phyloP scores from a whole-genome alignment of 225 moss, liverwort and hornwort genomes.

The Physcomitrellopsis africana region DNA sequence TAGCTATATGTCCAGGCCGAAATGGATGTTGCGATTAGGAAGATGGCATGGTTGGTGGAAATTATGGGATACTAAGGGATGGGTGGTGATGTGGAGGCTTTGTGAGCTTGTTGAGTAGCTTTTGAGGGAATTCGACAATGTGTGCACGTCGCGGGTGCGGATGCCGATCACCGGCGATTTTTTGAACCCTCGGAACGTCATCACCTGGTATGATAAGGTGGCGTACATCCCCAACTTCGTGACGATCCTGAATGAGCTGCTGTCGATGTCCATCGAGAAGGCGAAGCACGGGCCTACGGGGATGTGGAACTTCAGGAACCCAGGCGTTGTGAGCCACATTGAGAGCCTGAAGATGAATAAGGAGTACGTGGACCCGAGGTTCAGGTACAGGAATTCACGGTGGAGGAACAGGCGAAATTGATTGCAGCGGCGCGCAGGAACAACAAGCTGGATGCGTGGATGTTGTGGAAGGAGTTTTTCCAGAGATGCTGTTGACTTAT shows the following conservation, averaged over 20 bases:
- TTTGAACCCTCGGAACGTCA: conserved; percentile 68
- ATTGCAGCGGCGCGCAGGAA: conserved; percentile 61
- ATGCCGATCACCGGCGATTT: conserved; percentile 75
- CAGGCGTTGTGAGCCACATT: conserved; percentile 76
- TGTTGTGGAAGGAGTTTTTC: conserved; percentile 55
- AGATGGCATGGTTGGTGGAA: too few species aligned
- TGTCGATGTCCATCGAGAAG: conserved; percentile 77
- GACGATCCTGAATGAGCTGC: conserved; percentile 69
- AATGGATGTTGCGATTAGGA: too few species aligned
- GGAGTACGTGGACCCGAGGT: conserved; percentile 55
- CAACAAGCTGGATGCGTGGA: conserved; percentile 60
- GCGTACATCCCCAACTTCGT: conserved; percentile 77
- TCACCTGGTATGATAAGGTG: conserved; percentile 66
- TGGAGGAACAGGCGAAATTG: conserved; percentile 85
- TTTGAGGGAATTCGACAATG: conserved; percentile 68
- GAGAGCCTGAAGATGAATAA: conserved; percentile 77
- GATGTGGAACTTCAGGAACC: conserved; percentile 77
- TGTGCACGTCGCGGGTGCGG: conserved; percentile 70
- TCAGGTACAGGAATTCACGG: conserved; percentile 56
- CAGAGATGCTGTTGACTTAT: conserved; percentile 55
- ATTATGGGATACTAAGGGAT: too few species aligned
- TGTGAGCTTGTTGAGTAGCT: conserved; percentile 64
- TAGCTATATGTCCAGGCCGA: too few species aligned
- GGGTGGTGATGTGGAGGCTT: too few species aligned
- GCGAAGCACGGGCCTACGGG: conserved; percentile 64